phyloP scores from a whole-genome alignment of 2,329 filamentous ascomycete species.

The Coniochaeta hoffmannii region DNA sequence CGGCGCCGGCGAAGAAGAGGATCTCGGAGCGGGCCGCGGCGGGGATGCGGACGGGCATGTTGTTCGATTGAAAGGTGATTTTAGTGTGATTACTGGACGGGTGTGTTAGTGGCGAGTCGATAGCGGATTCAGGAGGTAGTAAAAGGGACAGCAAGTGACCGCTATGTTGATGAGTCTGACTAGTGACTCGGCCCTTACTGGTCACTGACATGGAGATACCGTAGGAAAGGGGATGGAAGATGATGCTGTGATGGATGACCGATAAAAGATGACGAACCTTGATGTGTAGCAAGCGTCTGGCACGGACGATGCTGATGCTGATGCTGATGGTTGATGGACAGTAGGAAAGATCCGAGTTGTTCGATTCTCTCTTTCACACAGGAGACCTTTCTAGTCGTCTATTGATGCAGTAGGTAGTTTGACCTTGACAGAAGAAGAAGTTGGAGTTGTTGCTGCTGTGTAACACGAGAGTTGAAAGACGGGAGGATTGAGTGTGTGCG shows the following conservation, averaged over 20 bases:
- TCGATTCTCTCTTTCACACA: not conserved
- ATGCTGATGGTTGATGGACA: not conserved
- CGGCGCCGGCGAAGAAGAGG: slow-evolving; percentile 45
- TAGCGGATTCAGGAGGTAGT: not conserved
- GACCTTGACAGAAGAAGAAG: not conserved
- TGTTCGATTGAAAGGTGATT: slow-evolving; percentile 16
- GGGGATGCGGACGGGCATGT: slow-evolving; percentile 46
- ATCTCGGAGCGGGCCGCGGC: slow-evolving; percentile 39
- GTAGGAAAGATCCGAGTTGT: not conserved
- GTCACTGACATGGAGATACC: not conserved
- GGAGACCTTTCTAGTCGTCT: not conserved
- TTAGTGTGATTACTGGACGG: not conserved
- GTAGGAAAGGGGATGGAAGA: not conserved
- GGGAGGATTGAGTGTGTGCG: not conserved
- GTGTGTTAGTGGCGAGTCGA: not conserved
- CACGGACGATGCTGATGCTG: not conserved
- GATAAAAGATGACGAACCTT: not conserved
- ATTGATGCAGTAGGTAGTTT: not conserved
- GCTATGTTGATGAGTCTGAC: not conserved
- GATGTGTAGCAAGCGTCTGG: not conserved
- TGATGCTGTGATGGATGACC: not conserved
- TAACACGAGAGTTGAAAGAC: not conserved
- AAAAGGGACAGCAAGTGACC: not conserved
- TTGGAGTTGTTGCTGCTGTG: not conserved
- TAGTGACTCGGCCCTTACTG: not conserved